phyloP scores from a whole-genome alignment of 306 rosid genomes.

The Trifolium pratense region DNA sequence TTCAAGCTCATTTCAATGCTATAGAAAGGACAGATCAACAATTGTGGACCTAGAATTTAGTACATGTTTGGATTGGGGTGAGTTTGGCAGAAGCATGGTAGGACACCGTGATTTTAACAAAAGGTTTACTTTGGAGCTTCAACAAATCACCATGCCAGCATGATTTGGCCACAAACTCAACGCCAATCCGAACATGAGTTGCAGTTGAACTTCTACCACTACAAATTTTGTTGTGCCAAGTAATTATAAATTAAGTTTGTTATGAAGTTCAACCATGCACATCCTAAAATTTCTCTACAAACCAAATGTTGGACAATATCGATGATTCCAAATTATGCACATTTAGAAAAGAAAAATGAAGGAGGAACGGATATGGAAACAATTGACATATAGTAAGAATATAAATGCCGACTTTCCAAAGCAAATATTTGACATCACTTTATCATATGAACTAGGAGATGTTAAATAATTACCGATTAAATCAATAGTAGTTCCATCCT shows the following conservation, averaged over 20 bases:
- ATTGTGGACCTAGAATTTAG: not conserved
- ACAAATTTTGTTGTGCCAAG: not conserved
- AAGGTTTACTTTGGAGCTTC: not conserved
- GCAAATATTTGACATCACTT: constrained; percentile 21
- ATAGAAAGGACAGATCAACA: not conserved
- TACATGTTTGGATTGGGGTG: not conserved
- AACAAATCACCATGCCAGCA: not conserved
- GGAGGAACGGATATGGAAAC: constrained; percentile 13
- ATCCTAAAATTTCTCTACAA: not conserved
- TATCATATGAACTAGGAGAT: constrained; percentile 16
- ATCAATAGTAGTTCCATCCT: constrained; percentile 90
- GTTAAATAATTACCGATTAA: constrained; percentile 69
- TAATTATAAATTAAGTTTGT: not conserved
- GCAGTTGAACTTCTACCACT: not conserved
- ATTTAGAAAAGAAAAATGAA: not conserved
- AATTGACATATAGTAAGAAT: constrained; percentile 17
- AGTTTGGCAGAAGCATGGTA: not conserved
- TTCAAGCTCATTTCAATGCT: not conserved
- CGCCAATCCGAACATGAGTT: not conserved
- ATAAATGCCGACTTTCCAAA: constrained; percentile 30
- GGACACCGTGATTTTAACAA: not conserved
- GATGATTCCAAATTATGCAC: not conserved
- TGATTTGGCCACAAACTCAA: not conserved
- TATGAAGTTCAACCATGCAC: constrained; percentile 10
- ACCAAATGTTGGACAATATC: constrained; percentile 16